Base-by-base conservation (phyloP, 1,139 yeast species). In the Saccharomycopsis hybrid region DNA sequence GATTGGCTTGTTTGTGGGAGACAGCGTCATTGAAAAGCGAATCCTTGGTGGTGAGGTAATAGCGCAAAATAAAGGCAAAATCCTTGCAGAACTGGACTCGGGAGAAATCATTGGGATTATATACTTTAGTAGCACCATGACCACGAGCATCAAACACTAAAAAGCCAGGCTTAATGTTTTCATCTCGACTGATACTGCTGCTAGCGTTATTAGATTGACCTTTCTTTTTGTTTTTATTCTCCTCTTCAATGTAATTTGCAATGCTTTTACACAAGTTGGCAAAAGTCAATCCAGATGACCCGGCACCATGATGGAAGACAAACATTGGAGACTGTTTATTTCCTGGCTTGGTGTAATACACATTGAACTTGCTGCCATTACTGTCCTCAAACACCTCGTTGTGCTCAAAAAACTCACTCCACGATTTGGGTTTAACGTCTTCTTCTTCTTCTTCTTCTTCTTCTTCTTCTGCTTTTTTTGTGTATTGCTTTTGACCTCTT, bases 251-350 rank as follows among this genome's bases (percentile, higher is more conserved):
- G 36, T 57, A 57, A 3, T 55, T 55, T n/a, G 57, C 53, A 48
- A 77, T 48, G 11, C 67, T 60, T 55, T 63, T 66, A 0, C 79
- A 66, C 35, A 84, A 62, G 36, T 67, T 65, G 0, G 87, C 87
- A 69, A 86, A 92, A 0, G 96, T 74, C 67, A 87, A 69, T 0
- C 85, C 88, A 2, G 87, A 78, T 1, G 97, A 89, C 0, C 97
- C 98, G 1, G 97, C 97, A 3, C 99, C 99, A 64, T 92, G 99
- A 56, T 87, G 94, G 57, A 82, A 80, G 1, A 90, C 68, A 57
- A 85, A 79, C 1, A 88, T 61, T 0, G 94, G 83, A 0, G 76
- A 70, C 0, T 64, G 60, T 0, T 58, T 46, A 1, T 60, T 50
- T 2, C 59, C 51, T 0, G 96, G 92, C 0, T 79, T 72, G 11